Conservation (phyloP, 768 basidiomycete species). For the Cystofilobasidium capitatum region DNA sequence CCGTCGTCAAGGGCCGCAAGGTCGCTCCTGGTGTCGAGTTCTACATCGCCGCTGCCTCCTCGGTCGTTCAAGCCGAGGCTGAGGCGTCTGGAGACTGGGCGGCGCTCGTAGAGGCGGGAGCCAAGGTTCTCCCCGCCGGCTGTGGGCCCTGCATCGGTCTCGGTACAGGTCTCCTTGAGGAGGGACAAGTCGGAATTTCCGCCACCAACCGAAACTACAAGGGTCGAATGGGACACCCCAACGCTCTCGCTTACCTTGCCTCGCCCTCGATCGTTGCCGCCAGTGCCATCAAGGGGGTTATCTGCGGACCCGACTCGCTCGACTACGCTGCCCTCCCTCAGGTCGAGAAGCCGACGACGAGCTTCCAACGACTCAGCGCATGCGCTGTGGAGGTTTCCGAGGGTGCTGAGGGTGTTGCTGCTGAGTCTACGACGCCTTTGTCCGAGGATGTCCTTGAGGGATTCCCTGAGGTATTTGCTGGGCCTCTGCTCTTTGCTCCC, state of each 20-base stretch:
- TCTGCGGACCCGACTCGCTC: conserved; percentile 67
- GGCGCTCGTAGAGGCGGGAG: conserved; percentile 71
- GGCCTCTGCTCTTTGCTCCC: conserved; percentile 80
- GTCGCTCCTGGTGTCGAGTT: conserved; percentile 88
- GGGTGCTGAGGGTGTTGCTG: conserved; percentile 34
- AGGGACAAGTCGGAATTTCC: conserved; percentile 91
- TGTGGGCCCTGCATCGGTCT: conserved; percentile 98
- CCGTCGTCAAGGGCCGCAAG: conserved; percentile 66
- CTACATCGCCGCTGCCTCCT: conserved; percentile 92
- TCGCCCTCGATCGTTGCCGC: conserved; percentile 96
- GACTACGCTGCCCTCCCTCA: conserved; percentile 49
- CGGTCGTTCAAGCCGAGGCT: conserved; percentile 79
- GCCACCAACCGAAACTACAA: conserved; percentile 99
- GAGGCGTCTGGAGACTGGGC: conserved; percentile 83
- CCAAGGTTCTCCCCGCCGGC: conserved; percentile 83
- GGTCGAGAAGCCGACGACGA: conserved; percentile 34
- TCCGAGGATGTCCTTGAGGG: conserved; percentile 63
- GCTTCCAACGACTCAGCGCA: conserved; percentile 32
- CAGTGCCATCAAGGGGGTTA: conserved; percentile 83
- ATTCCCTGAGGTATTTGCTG: conserved; percentile 74
- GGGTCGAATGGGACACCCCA: conserved; percentile 94
- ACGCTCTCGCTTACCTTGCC: conserved; percentile 88
- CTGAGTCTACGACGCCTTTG: conserved; percentile 28
- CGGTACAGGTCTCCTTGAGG: conserved; percentile 81
- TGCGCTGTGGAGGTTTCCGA: conserved; percentile 32